Base-by-base conservation (phyloP, 306 rosid species). In the Parietaria judaica region DNA sequence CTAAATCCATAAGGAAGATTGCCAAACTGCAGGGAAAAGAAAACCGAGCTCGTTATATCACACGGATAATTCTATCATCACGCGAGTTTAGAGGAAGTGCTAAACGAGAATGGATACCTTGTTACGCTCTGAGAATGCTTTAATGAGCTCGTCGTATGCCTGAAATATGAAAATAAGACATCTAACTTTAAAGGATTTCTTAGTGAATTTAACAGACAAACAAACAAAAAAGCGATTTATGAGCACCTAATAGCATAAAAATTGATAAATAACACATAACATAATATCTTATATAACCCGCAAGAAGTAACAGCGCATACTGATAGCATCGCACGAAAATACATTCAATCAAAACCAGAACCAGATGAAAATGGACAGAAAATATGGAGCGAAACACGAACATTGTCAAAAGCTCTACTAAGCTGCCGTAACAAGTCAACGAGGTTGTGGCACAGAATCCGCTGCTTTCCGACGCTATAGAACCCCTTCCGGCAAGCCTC, bases 1-100 rank as follows among this genome's bases (percentile, higher is more conserved):
- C 97, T 73, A 66, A 92, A 86, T 66, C 99, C 99, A 52, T 75
- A 92, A 39, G 99, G 95, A 53, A 92, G 95, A 79, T 92, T 92
- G 61, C 97, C 99, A 76, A 92, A 92, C 99, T 92, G 83, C 57
- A 76, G 47, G 54, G 47, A 65, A 35, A 14, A 14, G 46, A 56
- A 70, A 64, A 60, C 48, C 65, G 64, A 61, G 17, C 50, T 56
- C 3, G 44, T 65, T 36, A 38, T n/a, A 66, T 16, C 23, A 63
- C 44, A 66, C 3, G 23, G 44, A 41, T 45, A 67, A 31, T 51
- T 69, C 63, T 54, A 38, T 48, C 14, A 7, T 35, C 53, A 35
- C 3, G 13, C 70, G 8, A 57, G 51, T 41, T 51, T 70, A 13
- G 31, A 46, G 51, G 50, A 49, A 72, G 41, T 56, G 7, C 45